Evolutionary conservation across 164 flowering plant genomes (phyloP).

Genomic region (Amborella trichopoda): DNA sequence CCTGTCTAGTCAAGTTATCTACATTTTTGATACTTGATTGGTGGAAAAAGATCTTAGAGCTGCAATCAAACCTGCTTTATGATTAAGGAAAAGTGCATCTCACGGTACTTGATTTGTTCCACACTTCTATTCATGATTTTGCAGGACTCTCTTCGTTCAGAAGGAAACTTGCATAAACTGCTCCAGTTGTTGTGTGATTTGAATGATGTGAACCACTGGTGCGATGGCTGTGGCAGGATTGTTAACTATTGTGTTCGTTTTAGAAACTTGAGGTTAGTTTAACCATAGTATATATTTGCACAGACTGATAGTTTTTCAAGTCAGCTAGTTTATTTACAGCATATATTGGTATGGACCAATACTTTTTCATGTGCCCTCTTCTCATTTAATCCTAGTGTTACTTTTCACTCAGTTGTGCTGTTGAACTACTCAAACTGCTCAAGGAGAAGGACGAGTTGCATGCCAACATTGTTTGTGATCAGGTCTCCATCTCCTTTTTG

Average conservation of each 20-base stretch:
- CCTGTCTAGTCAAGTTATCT: too few species aligned
- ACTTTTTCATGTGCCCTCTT: constrained; percentile 1
- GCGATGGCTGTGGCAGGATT: constrained; percentile 52
- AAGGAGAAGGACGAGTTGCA: constrained; percentile 35
- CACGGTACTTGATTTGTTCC: background rate
- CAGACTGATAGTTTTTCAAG: too few species aligned
- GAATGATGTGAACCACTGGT: constrained; percentile 40
- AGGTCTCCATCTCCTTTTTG: constrained; percentile 30
- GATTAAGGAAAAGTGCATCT: too few species aligned
- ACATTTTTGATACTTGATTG: too few species aligned
- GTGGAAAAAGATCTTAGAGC: too few species aligned
- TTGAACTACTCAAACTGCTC: constrained; percentile 56
- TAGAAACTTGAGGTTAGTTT: constrained; percentile 42
- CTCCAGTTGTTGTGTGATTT: constrained; percentile 52
- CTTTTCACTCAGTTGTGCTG: constrained; percentile 35
- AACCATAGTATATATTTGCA: background rate
- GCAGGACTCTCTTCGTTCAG: constrained; percentile 47
- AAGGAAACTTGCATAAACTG: constrained; percentile 36
- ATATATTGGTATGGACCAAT: too few species aligned
- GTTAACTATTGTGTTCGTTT: constrained; percentile 39
- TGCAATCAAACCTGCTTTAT: too few species aligned
- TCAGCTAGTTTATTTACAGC: too few species aligned
- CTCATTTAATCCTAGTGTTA: constrained; percentile 3
- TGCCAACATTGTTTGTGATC: constrained; percentile 31
- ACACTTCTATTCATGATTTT: too few species aligned